Conservation (phyloP, 306 rosid genomes). For the Lupinus albus region DNA sequence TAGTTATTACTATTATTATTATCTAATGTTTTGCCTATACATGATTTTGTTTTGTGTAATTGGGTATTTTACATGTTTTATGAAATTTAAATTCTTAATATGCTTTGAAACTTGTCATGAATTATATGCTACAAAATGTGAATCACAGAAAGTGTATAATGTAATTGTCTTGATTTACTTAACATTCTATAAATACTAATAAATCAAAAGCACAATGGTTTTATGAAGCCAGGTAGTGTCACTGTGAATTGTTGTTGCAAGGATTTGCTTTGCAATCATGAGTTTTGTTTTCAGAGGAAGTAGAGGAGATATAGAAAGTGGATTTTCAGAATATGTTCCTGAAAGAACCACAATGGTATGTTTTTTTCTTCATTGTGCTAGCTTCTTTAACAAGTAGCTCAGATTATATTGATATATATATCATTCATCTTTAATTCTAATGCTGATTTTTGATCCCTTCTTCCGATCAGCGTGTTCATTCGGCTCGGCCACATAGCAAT, state of each 20-base stretch:
- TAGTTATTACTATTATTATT: too few relatives aligned
- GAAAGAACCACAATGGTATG: constrained; percentile 59
- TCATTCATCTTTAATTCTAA: constrained; percentile 22
- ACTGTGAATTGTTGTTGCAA: constrained; percentile 8
- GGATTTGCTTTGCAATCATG: constrained; percentile 46
- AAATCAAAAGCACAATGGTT: constrained; percentile 10
- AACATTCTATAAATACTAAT: neutral
- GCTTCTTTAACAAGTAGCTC: constrained; percentile 9
- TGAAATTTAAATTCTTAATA: neutral
- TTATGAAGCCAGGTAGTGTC: constrained; percentile 34
- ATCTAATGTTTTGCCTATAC: neutral
- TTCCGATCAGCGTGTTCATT: constrained; percentile 43
- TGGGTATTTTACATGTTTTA: constrained; percentile 4
- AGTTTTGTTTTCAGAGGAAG: constrained; percentile 73
- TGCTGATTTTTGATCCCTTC: constrained; percentile 7
- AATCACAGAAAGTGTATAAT: neutral
- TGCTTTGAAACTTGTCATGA: neutral
- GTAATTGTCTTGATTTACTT: constrained; percentile 3
- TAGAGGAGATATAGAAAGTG: constrained; percentile 76
- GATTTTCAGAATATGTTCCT: constrained; percentile 59
- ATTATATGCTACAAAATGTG: neutral
- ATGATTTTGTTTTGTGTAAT: constrained; percentile 12
- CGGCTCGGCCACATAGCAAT: constrained; percentile 51
- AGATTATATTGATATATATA: neutral
- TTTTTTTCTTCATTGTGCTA: constrained; percentile 6